phyloP scores from a whole-genome alignment of 139 green algal genomes.

The Trebouxia sp. region DNA sequence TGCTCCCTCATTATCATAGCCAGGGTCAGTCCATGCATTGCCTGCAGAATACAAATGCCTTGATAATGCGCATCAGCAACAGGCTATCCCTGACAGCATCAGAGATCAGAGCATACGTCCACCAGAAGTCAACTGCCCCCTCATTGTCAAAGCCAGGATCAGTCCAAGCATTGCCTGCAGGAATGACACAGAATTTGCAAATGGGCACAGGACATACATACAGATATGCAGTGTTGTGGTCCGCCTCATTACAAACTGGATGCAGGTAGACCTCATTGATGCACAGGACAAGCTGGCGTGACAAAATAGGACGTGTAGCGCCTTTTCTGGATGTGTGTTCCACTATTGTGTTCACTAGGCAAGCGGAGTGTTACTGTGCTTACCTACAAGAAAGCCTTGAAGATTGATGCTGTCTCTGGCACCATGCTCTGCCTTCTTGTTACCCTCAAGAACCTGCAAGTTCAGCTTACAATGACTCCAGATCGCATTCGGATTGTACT shows the following conservation, averaged over 20 bases:
- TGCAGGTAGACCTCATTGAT: too few relatives aligned
- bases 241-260: too few relatives aligned
- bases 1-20: slow-evolving; percentile 75
- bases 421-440: slow-evolving; percentile 42
- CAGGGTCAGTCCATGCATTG: slow-evolving; percentile 83
- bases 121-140: slow-evolving; percentile 77
- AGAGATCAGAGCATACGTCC: slow-evolving; percentile 66
- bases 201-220: background rate
- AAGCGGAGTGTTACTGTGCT: background rate
- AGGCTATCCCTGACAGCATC: slow-evolving; percentile 34
- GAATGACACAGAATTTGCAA: slow-evolving; percentile 1
- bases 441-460: background rate
- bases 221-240: too few relatives aligned
- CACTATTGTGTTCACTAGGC: too few relatives aligned
- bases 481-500: too few relatives aligned
- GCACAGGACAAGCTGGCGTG: too few relatives aligned
- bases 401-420: slow-evolving; percentile 55
- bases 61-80: background rate
- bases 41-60: slow-evolving; percentile 38
- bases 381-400: slow-evolving; percentile 76
- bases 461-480: too few relatives aligned
- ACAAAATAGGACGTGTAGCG: too few relatives aligned
- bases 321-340: too few relatives aligned
- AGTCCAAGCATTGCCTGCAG: slow-evolving; percentile 80
- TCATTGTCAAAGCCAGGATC: slow-evolving; percentile 79